phyloP scores from a whole-genome alignment of 1,284 basidiomycete species.

The Meripilus lineatus region DNA sequence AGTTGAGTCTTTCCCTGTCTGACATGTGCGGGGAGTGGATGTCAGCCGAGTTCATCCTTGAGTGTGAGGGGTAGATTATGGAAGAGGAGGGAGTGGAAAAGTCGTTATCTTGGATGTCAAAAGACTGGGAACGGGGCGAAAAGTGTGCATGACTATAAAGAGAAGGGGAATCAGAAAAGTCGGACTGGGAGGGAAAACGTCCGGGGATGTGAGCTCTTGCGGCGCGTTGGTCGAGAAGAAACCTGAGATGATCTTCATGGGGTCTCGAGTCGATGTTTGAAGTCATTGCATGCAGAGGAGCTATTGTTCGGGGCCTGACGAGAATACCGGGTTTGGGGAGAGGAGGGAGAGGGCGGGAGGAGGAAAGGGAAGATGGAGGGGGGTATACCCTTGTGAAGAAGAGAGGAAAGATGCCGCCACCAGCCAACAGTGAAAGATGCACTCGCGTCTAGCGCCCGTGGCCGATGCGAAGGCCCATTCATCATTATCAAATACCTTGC shows the following conservation, averaged over 20 bases:
- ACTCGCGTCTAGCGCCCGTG: no score
- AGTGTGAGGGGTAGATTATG: no score
- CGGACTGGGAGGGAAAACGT: conserved; percentile 48
- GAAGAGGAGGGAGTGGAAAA: conserved; percentile 17
- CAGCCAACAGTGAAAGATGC: not conserved
- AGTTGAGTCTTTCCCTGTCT: conserved; percentile 40
- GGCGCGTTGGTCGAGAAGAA: conserved; percentile 50
- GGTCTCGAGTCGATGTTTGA: conserved; percentile 22
- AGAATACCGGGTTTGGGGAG: not conserved
- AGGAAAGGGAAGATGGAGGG: conserved; percentile 4
- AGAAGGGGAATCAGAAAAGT: conserved; percentile 63
- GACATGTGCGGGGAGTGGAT: conserved; percentile 24
- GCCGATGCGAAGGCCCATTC: no score
- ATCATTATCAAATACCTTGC: no score
- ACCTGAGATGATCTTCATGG: conserved; percentile 44
- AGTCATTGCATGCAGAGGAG: conserved; percentile 23
- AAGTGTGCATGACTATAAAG: conserved; percentile 57
- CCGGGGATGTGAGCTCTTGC: conserved; percentile 42
- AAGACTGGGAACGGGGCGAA: conserved; percentile 43
- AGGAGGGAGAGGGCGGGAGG: conserved; percentile 3
- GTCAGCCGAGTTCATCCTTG: not conserved
- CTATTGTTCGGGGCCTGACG: not conserved
- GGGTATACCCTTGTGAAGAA: conserved; percentile 8
- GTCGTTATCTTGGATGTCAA: conserved; percentile 24
- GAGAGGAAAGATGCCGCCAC: conserved; percentile 5